Evolutionary conservation across 2,329 filamentous ascomycete species (phyloP).

Genomic region (Penicillium polonicum): DNA sequence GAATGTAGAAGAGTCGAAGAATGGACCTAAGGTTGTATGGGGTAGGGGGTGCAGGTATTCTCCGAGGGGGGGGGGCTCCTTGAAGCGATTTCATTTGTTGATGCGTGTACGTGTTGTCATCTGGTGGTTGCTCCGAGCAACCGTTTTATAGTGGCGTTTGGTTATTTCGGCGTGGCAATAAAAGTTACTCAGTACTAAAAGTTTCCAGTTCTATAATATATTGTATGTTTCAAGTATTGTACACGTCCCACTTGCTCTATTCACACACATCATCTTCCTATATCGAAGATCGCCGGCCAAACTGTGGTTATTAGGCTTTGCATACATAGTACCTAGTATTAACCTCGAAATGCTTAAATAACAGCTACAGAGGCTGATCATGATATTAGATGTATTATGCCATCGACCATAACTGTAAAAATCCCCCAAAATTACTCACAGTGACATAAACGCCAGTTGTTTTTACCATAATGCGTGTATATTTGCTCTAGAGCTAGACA

Average conservation of each 20-base stretch:
- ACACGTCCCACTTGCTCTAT: not conserved
- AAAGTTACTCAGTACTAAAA: not conserved
- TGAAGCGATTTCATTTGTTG: conserved; percentile 29
- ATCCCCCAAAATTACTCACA: not conserved
- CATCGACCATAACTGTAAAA: not conserved
- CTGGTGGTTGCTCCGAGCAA: conserved; percentile 37
- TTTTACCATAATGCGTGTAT: not conserved
- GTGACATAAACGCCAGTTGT: not conserved
- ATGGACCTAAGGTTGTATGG: conserved; percentile 30
- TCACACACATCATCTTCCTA: conserved; percentile 3
- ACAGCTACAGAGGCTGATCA: not conserved
- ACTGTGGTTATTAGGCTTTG: not conserved
- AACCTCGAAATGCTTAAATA: not conserved
- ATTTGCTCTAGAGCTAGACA: not conserved
- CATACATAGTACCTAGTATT: not conserved
- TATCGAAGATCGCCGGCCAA: not conserved
- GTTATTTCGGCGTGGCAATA: conserved; percentile 6
- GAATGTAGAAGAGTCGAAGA: conserved; percentile 21
- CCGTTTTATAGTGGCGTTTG: conserved; percentile 23
- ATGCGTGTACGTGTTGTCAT: conserved; percentile 28
- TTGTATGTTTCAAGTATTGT: not conserved
- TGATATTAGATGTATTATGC: not conserved
- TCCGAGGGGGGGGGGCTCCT: conserved; percentile 22
- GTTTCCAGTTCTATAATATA: rapidly evolving
- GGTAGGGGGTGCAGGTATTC: conserved; percentile 28